Conservation (phyloP, 106 monocot species). For the Apostasia ramifera region DNA sequence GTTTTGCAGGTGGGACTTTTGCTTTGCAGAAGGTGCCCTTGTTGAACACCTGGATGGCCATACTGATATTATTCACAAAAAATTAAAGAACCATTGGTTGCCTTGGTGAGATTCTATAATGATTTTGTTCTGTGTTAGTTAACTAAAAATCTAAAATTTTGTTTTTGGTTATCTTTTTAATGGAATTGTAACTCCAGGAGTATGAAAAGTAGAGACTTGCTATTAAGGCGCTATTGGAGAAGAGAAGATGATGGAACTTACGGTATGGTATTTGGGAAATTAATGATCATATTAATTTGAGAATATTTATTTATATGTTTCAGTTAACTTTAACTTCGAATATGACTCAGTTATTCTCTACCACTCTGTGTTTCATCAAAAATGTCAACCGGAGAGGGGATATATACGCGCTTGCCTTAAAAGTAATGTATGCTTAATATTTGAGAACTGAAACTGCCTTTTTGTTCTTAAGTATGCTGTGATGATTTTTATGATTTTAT, state of each 20-base stretch:
- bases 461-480: neutral
- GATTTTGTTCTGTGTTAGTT: neutral
- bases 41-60: slow-evolving; percentile 94
- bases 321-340: neutral
- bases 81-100: slow-evolving; percentile 70
- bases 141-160: neutral
- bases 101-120: slow-evolving; percentile 66
- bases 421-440: slow-evolving; percentile 95
- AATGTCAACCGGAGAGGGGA: slow-evolving; percentile 58
- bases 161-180: neutral
- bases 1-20: slow-evolving; percentile 94
- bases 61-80: slow-evolving; percentile 91
- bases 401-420: slow-evolving; percentile 96
- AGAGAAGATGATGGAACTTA: slow-evolving; percentile 99
- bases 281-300: neutral
- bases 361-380: slow-evolving; percentile 88
- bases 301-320: neutral
- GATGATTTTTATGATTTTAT: neutral
- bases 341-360: slow-evolving; percentile 71
- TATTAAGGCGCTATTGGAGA: slow-evolving; percentile 89
- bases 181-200: slow-evolving; percentile 43
- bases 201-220: slow-evolving; percentile 83
- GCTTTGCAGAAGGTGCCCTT: slow-evolving; percentile 59
- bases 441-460: neutral
- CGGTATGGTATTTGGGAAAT: slow-evolving; percentile 32